These are phyloP conservation scores for Lippia alba DNA, from an alignment of 305 asterid species.

Conservation along the genomic window DNA sequence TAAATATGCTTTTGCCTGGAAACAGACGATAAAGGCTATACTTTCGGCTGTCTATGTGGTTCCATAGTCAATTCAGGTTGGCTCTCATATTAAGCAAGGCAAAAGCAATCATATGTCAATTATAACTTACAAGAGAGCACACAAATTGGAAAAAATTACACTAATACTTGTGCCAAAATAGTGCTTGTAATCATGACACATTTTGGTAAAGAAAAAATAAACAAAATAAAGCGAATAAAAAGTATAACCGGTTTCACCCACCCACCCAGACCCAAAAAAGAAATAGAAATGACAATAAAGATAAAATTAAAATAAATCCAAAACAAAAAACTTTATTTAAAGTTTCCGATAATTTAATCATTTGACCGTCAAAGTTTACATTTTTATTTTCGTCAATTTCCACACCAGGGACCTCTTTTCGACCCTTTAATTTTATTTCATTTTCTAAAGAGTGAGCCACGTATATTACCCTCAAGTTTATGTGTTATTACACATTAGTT, in stretches of 20 bases:
- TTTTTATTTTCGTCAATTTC: slow-evolving; percentile 13
- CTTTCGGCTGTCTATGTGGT: slow-evolving; percentile 42
- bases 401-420: slow-evolving; percentile 23
- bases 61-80: slow-evolving; percentile 35
- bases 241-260: slow-evolving; percentile 36
- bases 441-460: too few species aligned
- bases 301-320: slow-evolving; percentile 26
- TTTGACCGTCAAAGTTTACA: slow-evolving; percentile 18
- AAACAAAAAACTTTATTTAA: slow-evolving; percentile 37
- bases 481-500: too few species aligned
- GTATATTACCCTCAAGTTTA: too few species aligned
- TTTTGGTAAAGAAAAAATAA: slow-evolving; percentile 6
- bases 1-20: slow-evolving; percentile 20
- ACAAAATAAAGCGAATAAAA: neutral
- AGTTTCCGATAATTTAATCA: slow-evolving; percentile 35
- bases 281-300: neutral
- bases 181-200: slow-evolving; percentile 59
- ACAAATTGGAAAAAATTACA: slow-evolving; percentile 19
- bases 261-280: slow-evolving; percentile 18
- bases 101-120: slow-evolving; percentile 64
- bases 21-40: slow-evolving; percentile 39
- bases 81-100: slow-evolving; percentile 25
- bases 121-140: slow-evolving; percentile 32
- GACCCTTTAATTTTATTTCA: neutral
- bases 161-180: slow-evolving; percentile 30